Base-by-base conservation (phyloP, 768 basidiomycete genomes). In the Mycena galericulata region DNA sequence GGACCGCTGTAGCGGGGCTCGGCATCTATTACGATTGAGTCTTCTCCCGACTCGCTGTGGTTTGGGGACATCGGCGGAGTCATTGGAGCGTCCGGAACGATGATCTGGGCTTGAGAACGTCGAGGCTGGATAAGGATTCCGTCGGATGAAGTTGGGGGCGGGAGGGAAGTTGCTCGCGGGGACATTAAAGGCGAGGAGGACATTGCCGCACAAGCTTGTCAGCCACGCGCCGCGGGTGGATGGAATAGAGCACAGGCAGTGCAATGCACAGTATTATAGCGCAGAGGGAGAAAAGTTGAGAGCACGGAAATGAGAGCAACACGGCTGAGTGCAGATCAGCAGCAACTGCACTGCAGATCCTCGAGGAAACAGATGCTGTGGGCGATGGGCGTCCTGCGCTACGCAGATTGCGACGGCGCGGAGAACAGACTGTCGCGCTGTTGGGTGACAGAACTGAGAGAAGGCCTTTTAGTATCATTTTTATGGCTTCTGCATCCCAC, bases 11-110 rank as follows among this genome's bases (percentile, higher is more conserved):
- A 79, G 58, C 80, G 78, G 30, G 81, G 80, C 64, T 82, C 78
- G 11, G 77, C 70, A 70, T 84, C 82, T 41, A 83, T 76, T 57
- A 83, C 66, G 56, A 85, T 83, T 15, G 77, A 67, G 60, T 80
- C 75, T 10, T 76, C 76, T 29, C 74, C 75, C n/a, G 73, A 71
- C 60, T 87, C 84, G 67, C 84, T 88, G 55, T 82, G 85, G 27
- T 80, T 80, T 2, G 89, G 91, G 47, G 91, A 93, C 65, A 90
- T 80, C 10, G 91, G 91, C 7, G 91, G 91, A 1, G 91, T 92
- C 72, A 92, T 86, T 26, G 89, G 91, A n/a, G 86, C 87, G 64
- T 89, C 85, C 49, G 83, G 78, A 57, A 84, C 79, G 70, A 86
- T 79, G 62, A 84, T 80, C 41, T 79, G 79, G 38, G 86, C 79